Conservation (phyloP, 73 alveolate species). For the Tetrahymena malaccensis region DNA sequence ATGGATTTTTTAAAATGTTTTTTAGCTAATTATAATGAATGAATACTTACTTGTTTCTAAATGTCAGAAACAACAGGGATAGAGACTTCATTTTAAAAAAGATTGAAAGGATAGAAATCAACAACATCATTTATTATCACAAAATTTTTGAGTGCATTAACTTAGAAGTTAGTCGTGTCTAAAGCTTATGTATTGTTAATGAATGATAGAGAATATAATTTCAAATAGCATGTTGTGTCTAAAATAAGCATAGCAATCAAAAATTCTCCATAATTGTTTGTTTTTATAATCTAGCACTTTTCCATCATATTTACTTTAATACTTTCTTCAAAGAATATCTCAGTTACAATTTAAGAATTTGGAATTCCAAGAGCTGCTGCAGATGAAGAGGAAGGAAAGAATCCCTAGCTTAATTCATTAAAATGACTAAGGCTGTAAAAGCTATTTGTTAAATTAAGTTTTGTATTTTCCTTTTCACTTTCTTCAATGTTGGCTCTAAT, state of each 20-base stretch:
- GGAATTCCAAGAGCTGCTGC: background rate
- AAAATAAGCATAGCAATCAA: constrained; percentile 6
- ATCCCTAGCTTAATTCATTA: background rate
- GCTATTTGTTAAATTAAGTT: background rate
- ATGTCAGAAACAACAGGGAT: background rate
- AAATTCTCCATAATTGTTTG: constrained; percentile 31
- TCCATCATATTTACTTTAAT: constrained; percentile 21
- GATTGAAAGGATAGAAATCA: background rate
- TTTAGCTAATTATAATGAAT: too few relatives aligned
- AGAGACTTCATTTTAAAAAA: background rate
- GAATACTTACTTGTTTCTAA: background rate
- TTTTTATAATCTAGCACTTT: constrained; percentile 2
- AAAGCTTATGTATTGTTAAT: background rate
- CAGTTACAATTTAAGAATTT: constrained; percentile 2
- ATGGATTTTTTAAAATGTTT: too few relatives aligned
- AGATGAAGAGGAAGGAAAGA: background rate
- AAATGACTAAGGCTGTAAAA: background rate
- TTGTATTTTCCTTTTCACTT: background rate
- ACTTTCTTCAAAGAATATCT: constrained; percentile 31
- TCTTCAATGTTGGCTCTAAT: background rate
- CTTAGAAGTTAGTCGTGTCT: background rate
- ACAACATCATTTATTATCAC: constrained; percentile 5
- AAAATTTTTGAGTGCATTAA: constrained; percentile 22
- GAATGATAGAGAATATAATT: constrained; percentile 4
- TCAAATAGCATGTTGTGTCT: constrained; percentile 7